Evolutionary conservation across 305 asterid genomes (phyloP).

Genomic region (Fraxinus floribunda): DNA sequence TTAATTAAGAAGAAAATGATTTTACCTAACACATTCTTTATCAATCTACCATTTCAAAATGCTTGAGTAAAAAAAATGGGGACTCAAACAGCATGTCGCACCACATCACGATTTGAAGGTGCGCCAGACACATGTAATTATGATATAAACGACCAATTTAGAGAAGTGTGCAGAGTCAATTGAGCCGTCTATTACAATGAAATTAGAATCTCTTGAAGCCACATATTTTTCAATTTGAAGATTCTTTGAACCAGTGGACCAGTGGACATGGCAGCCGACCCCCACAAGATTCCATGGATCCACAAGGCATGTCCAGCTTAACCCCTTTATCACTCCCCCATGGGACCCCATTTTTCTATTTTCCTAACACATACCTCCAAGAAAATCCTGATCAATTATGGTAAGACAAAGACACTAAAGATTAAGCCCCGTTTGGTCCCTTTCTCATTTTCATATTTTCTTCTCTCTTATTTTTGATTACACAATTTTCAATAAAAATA

Average conservation of each 20-base stretch:
- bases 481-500: too few species aligned
- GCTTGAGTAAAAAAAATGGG: too few species aligned
- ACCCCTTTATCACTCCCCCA: not conserved
- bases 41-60: too few species aligned
- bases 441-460: too few species aligned
- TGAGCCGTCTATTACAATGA: not conserved
- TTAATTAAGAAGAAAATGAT: too few species aligned
- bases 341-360: constrained; percentile 19
- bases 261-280: not conserved
- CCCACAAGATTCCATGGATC: constrained; percentile 35
- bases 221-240: constrained; percentile 14
- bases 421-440: too few species aligned
- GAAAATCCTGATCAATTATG: not conserved
- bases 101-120: not conserved
- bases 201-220: constrained; percentile 18
- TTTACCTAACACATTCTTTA: too few species aligned
- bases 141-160: not conserved
- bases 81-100: too few species aligned
- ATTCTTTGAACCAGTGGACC: constrained; percentile 20
- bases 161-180: not conserved
- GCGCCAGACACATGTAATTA: not conserved
- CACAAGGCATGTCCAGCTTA: not conserved
- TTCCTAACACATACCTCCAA: not conserved
- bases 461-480: too few species aligned
- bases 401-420: not conserved